Evolutionary conservation across 2,329 filamentous ascomycete species (phyloP).

Genomic region (Colletotrichum tanaceti): DNA sequence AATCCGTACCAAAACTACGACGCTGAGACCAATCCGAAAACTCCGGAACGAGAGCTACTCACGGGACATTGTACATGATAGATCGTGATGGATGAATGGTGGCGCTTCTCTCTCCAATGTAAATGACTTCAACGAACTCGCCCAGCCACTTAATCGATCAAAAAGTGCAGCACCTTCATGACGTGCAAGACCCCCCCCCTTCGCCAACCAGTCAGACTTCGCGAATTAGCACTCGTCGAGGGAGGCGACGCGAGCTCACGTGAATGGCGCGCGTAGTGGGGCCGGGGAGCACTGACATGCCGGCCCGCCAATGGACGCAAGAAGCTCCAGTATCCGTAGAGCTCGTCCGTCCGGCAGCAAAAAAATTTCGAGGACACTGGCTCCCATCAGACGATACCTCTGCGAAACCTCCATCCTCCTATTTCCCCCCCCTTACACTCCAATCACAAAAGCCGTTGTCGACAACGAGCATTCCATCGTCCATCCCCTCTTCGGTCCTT

Average conservation of each 20-base stretch:
- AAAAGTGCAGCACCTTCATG: not conserved
- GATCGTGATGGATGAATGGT: too few relatives aligned
- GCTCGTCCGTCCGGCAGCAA: conserved; percentile 38
- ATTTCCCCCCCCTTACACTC: not conserved
- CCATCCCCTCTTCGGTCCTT: conserved; percentile 38
- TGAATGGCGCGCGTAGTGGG: conserved; percentile 27
- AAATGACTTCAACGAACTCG: not conserved
- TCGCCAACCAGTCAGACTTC: conserved; percentile 20
- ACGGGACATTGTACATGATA: too few relatives aligned
- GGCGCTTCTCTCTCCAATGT: not conserved
- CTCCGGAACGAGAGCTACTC: too few relatives aligned
- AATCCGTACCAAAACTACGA: too few relatives aligned
- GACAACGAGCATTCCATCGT: conserved; percentile 35
- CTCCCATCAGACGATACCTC: conserved; percentile 34
- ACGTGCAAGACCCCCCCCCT: not conserved
- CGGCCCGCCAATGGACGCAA: conserved; percentile 34
- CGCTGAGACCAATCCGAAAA: too few relatives aligned
- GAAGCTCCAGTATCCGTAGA: conserved; percentile 31
- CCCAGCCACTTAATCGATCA: not conserved
- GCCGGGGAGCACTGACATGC: conserved; percentile 22
- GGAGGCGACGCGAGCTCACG: conserved; percentile 27
- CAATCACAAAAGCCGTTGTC: conserved; percentile 36
- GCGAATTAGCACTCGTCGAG: conserved; percentile 23
- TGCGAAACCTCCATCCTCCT: conserved; percentile 19
- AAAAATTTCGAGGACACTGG: conserved; percentile 35